phyloP scores from a whole-genome alignment of 257 asterid genomes.

The Forsythia viridissima region DNA sequence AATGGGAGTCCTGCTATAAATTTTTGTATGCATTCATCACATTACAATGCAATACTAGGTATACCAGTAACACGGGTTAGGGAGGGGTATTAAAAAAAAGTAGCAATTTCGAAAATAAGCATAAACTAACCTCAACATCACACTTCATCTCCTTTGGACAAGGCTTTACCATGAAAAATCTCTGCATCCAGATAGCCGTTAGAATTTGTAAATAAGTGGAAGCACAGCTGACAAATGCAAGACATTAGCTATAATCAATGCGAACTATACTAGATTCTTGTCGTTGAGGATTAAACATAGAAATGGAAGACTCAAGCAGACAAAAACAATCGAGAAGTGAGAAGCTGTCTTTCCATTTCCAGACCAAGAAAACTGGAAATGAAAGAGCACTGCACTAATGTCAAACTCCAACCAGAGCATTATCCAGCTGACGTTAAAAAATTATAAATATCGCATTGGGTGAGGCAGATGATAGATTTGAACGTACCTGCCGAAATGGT shows the following conservation, averaged over 20 bases:
- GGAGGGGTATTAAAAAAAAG: background rate
- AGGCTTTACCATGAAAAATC: conserved; percentile 94
- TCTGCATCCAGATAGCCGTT: conserved; percentile 60
- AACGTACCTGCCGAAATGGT: conserved; percentile 88
- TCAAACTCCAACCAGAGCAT: conserved; percentile 6
- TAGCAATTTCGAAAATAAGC: background rate
- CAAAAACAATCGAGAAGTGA: conserved; percentile 8
- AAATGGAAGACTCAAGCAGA: background rate
- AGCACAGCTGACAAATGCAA: background rate
- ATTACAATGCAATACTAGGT: background rate
- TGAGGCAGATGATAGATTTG: background rate
- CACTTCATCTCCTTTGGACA: conserved; percentile 97
- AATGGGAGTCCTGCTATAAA: background rate
- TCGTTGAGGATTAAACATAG: conserved; percentile 20
- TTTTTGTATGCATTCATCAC: background rate
- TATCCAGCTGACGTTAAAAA: background rate
- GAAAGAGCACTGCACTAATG: background rate
- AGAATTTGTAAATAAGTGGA: conserved; percentile 24
- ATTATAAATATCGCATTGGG: background rate
- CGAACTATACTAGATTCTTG: background rate
- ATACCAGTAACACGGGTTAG: background rate
- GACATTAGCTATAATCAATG: background rate
- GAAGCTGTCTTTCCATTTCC: background rate
- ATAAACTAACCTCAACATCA: conserved; percentile 83
- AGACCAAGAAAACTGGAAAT: background rate